Evolutionary conservation across 768 basidiomycete genomes (phyloP).

Genomic region (Sporobolomyces phaffii): DNA sequence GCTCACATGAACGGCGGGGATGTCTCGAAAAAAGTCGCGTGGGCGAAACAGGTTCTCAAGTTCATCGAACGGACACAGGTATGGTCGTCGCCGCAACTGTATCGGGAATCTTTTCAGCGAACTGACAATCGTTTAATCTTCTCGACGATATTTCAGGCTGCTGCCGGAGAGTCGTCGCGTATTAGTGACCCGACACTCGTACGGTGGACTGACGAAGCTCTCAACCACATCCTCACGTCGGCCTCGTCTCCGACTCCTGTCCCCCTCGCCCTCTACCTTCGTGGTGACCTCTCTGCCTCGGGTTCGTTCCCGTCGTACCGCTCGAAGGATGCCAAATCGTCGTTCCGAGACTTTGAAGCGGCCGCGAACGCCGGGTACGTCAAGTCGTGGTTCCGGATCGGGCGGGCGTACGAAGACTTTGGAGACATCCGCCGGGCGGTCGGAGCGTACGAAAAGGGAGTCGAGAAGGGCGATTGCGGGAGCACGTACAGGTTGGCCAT

Average conservation of each 20-base stretch:
- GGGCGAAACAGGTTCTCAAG: constrained; percentile 75
- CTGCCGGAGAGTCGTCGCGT: constrained; percentile 52
- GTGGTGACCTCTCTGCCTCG: constrained; percentile 65
- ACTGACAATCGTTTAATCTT: too few relatives aligned
- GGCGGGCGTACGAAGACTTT: constrained; percentile 80
- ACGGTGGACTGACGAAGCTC: constrained; percentile 59
- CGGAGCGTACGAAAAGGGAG: constrained; percentile 81
- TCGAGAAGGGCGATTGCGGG: constrained; percentile 65
- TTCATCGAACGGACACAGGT: constrained; percentile 61
- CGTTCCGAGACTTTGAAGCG: constrained; percentile 83
- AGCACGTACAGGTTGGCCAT: constrained; percentile 87
- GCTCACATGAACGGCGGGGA: constrained; percentile 22
- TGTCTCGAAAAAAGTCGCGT: constrained; percentile 54
- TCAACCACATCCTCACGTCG: constrained; percentile 58
- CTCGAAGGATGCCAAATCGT: constrained; percentile 62
- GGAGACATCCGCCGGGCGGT: constrained; percentile 66
- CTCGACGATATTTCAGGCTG: too few relatives aligned
- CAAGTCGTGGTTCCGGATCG: constrained; percentile 85
- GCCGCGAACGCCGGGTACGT: constrained; percentile 70
- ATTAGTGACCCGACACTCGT: constrained; percentile 60
- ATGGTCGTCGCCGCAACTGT: constrained; percentile 32
- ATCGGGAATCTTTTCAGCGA: constrained; percentile 33
- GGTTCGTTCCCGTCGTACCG: constrained; percentile 66
- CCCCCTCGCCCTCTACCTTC: constrained; percentile 69
- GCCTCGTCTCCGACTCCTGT: constrained; percentile 49